Conservation (phyloP, 2,329 filamentous ascomycete species). For the Cylindrodendrum hubeiense region DNA sequence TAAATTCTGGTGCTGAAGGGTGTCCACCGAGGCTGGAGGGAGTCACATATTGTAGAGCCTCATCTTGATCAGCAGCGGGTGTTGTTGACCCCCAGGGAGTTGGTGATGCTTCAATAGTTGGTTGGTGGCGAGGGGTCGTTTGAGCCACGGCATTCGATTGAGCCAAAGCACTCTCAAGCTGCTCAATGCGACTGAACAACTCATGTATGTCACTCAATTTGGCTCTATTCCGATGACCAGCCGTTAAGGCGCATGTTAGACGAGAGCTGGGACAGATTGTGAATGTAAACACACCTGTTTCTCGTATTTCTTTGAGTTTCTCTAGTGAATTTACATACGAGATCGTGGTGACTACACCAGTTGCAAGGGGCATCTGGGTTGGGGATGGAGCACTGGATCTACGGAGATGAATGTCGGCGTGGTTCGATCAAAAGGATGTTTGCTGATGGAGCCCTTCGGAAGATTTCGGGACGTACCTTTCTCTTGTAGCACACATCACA, state of each 20-base stretch:
- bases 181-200: slow-evolving; percentile 34
- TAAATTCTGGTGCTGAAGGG: not conserved
- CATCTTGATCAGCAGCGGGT: slow-evolving; percentile 1
- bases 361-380: slow-evolving; percentile 14
- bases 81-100: slow-evolving; percentile 3
- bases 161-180: slow-evolving; percentile 31
- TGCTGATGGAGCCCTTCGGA: not conserved
- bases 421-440: not conserved
- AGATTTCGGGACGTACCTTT: slow-evolving; percentile 5
- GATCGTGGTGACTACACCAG: not conserved
- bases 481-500: slow-evolving; percentile 25
- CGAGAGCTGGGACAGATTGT: not conserved
- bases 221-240: slow-evolving; percentile 6
- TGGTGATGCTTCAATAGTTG: not conserved
- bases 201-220: slow-evolving; percentile 35
- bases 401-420: not conserved
- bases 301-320: not conserved
- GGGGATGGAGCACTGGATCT: slow-evolving; percentile 41
- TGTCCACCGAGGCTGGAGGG: not conserved
- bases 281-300: not conserved
- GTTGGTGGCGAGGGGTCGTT: too few species aligned
- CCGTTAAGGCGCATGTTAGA: too few species aligned
- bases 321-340: not conserved
- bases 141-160: too few species aligned
- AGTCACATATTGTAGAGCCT: not conserved